Conservation (phyloP, 2,329 filamentous ascomycete genomes). For the Geosmithia flava region DNA sequence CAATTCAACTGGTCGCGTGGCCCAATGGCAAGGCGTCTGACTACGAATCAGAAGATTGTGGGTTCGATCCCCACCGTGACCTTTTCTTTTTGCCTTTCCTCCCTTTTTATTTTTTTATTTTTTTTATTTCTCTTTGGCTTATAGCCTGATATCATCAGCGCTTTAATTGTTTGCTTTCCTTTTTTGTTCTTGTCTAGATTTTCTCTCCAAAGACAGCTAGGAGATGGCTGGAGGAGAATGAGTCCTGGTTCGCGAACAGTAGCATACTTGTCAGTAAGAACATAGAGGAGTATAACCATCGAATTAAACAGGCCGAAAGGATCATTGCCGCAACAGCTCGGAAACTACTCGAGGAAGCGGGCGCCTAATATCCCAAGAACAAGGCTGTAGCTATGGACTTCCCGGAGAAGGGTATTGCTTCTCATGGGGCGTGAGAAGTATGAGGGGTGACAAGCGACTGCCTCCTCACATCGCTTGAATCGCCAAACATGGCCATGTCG, state of each 20-base stretch:
- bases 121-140: too few species aligned
- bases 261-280: slow-evolving; percentile 29
- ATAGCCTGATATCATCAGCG: background rate
- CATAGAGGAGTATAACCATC: slow-evolving; percentile 22
- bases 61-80: slow-evolving; percentile 2
- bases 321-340: slow-evolving; percentile 9
- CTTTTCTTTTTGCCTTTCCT: slow-evolving; percentile 1
- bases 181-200: too few species aligned
- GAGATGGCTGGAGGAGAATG: slow-evolving; percentile 37
- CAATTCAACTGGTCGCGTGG: background rate
- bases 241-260: slow-evolving; percentile 32
- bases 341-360: slow-evolving; percentile 9
- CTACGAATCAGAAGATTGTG: slow-evolving; percentile 4
- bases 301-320: slow-evolving; percentile 8
- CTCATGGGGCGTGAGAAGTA: slow-evolving; percentile 12
- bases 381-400: slow-evolving; percentile 4
- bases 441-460: background rate
- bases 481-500: background rate
- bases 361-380: background rate
- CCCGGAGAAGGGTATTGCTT: slow-evolving; percentile 5
- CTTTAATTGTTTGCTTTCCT: background rate
- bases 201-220: too few species aligned
- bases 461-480: background rate
- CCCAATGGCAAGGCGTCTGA: slow-evolving; percentile 4
- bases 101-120: too few species aligned